phyloP scores from a whole-genome alignment of 1,139 yeast genomes.

The Debaryomyces nepalensis region DNA sequence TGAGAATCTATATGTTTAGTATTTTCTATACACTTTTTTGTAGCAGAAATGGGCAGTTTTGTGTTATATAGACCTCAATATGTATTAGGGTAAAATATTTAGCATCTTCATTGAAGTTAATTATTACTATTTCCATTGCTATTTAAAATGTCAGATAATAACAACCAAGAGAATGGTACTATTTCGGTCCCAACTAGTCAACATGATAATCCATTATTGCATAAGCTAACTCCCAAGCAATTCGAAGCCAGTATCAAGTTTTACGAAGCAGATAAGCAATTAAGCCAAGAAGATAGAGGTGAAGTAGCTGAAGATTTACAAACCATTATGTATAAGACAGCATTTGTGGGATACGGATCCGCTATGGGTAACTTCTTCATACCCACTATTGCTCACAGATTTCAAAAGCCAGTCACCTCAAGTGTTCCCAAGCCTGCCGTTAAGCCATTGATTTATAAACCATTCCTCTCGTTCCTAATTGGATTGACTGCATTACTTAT shows the following conservation, averaged over 20 bases:
- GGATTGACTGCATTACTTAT: constrained; percentile 35
- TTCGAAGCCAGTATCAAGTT: constrained; percentile 44
- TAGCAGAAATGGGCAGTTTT: not conserved
- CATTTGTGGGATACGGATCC: constrained; percentile 31
- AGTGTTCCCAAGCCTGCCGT: constrained; percentile 12
- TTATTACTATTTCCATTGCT: not conserved
- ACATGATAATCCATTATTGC: constrained; percentile 32
- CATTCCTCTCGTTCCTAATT: constrained; percentile 38
- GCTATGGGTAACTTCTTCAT: constrained; percentile 31
- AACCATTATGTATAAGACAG: constrained; percentile 30
- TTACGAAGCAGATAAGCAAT: constrained; percentile 47
- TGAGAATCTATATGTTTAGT: not conserved
- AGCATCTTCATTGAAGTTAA: not conserved
- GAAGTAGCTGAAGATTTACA: constrained; percentile 38
- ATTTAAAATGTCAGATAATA: constrained; percentile 8
- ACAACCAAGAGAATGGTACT: constrained; percentile 5
- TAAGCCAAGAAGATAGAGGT: constrained; percentile 36
- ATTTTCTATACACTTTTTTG: not conserved
- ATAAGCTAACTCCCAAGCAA: constrained; percentile 38
- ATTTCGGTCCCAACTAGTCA: constrained; percentile 13
- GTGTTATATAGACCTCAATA: no score
- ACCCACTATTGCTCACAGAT: constrained; percentile 31
- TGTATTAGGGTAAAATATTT: not conserved
- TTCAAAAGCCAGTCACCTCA: constrained; percentile 12
- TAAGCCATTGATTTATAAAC: constrained; percentile 29